Percentiles rank a stretch among this genome's conserved stretches.
Conservation (phyloP, 805 yeast genomes). For the Ogataea glucozyma region DNA sequence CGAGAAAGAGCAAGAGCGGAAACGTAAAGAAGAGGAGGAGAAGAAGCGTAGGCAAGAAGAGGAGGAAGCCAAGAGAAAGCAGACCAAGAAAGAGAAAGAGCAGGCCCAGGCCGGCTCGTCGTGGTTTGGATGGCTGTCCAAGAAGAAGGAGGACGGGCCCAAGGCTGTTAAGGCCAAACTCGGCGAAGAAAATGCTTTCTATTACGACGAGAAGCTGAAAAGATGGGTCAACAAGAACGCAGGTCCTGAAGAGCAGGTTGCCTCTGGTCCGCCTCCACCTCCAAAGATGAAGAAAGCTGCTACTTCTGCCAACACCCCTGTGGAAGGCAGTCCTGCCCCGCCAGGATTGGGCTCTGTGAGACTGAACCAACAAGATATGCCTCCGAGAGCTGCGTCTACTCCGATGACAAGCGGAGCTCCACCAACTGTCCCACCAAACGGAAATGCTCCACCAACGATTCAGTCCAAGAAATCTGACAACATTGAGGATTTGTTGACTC, state of each 20-base stretch:
- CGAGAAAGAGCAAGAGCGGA: conserved; percentile 24
- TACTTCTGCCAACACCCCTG: conserved; percentile 39
- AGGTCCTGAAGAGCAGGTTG: conserved; percentile 62
- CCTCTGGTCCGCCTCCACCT: conserved; percentile 71
- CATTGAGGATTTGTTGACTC: conserved; percentile 32
- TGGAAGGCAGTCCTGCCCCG: conserved; percentile 34
- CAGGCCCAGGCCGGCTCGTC: conserved; percentile 26
- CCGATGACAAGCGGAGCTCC: conserved; percentile 6
- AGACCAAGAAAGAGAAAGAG: conserved; percentile 18
- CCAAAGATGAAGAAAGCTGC: conserved; percentile 47
- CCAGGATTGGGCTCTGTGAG: conserved; percentile 1
- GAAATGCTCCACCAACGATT: conserved; percentile 13
- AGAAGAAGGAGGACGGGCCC: conserved; percentile 52
- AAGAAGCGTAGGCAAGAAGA: conserved; percentile 24
- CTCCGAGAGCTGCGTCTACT: conserved; percentile 29
- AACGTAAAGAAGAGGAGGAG: conserved; percentile 34
- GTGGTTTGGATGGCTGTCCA: conserved; percentile 67
- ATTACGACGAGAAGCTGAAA: conserved; percentile 78
- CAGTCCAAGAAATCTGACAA: conserved; percentile 25
- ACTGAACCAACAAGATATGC: conserved; percentile 5
- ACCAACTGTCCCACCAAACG: not conserved
- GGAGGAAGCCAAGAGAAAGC: conserved; percentile 18
- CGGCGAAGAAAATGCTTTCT: conserved; percentile 74
- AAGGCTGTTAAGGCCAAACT: conserved; percentile 82
- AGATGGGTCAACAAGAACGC: conserved; percentile 83